A percentile compares a stretch with the other conserved stretches of the same genome.
Evolutionary conservation across 2,329 filamentous ascomycete genomes (phyloP).

Genomic region (Byssoonygena ceratinophila): DNA sequence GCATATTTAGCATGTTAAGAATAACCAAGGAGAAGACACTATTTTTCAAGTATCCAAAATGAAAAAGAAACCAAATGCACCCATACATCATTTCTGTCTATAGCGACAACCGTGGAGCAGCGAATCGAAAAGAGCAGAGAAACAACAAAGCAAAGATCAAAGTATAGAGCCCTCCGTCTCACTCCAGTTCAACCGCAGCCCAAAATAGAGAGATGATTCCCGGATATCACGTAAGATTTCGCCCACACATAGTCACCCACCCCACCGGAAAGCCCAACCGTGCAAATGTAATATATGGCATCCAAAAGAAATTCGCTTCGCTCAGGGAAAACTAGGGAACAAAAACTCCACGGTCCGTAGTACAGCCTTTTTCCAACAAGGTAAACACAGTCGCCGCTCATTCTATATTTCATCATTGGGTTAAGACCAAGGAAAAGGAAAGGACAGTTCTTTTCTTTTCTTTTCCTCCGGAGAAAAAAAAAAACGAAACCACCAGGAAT

Average conservation of each 20-base stretch:
- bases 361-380: conserved; percentile 10
- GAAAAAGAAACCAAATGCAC: conserved; percentile 8
- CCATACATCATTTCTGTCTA: conserved; percentile 15
- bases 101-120: conserved; percentile 6
- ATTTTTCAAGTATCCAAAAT: conserved; percentile 15
- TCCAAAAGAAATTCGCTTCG: conserved; percentile 4
- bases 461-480: conserved; percentile 10
- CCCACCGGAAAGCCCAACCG: conserved; percentile 11
- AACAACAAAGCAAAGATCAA: conserved; percentile 1
- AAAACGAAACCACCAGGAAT: conserved; percentile 12
- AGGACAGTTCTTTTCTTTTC: background rate
- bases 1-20: conserved; percentile 6
- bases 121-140: conserved; percentile 6
- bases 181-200: conserved; percentile 13
- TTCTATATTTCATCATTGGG: conserved; percentile 16
- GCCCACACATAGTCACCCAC: conserved; percentile 11
- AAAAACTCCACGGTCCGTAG: conserved; percentile 12
- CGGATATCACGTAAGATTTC: conserved; percentile 16
- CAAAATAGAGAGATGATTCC: conserved; percentile 14
- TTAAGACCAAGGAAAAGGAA: conserved; percentile 5
- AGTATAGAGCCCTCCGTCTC: conserved; percentile 7
- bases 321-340: conserved; percentile 6
- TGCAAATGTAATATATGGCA: conserved; percentile 11
- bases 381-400: conserved; percentile 14
- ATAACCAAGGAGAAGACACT: conserved; percentile 13